Conservation (phyloP, 768 basidiomycete genomes). For the Pseudohyphozyma bogoriensis region DNA sequence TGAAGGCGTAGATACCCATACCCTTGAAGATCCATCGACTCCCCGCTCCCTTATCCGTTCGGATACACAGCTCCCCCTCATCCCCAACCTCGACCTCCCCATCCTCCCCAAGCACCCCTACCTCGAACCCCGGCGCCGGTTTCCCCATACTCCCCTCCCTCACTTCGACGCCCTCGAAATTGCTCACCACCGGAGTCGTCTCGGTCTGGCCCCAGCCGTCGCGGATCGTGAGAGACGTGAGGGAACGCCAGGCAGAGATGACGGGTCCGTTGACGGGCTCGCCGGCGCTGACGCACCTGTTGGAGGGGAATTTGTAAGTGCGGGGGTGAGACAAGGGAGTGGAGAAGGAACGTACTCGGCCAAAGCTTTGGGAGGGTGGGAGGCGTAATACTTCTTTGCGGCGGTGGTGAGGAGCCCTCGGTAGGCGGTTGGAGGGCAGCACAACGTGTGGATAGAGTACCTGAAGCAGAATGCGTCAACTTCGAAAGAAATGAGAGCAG, state of each 20-base stretch:
- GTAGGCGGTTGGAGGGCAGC: constrained; percentile 28
- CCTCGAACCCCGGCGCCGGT: not conserved
- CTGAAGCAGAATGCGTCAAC: too few relatives aligned
- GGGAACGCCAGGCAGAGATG: constrained; percentile 11
- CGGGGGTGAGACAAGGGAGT: not conserved
- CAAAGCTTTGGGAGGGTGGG: constrained; percentile 9
- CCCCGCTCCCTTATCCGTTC: constrained; percentile 13
- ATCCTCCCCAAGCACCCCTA: constrained; percentile 21
- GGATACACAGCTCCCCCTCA: constrained; percentile 19
- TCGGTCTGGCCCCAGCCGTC: constrained; percentile 24
- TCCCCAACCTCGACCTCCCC: constrained; percentile 6
- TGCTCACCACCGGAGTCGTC: constrained; percentile 12
- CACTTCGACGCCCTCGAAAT: constrained; percentile 10
- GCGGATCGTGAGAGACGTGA: constrained; percentile 12
- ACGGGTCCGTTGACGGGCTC: constrained; percentile 27
- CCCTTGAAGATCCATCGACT: constrained; percentile 24
- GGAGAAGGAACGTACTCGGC: too few relatives aligned
- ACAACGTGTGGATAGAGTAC: constrained; percentile 20
- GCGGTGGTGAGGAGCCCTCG: constrained; percentile 10
- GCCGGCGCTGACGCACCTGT: constrained; percentile 20
- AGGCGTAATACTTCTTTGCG: not conserved
- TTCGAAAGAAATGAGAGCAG: too few relatives aligned
- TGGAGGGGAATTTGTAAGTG: not conserved
- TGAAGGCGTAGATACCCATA: not conserved
- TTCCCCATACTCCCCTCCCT: constrained; percentile 1